Evolutionary conservation across 2,329 filamentous ascomycete genomes (phyloP), one percentile per base, ranked within the genome.

Genomic region (Dactylellina sp.): DNA sequence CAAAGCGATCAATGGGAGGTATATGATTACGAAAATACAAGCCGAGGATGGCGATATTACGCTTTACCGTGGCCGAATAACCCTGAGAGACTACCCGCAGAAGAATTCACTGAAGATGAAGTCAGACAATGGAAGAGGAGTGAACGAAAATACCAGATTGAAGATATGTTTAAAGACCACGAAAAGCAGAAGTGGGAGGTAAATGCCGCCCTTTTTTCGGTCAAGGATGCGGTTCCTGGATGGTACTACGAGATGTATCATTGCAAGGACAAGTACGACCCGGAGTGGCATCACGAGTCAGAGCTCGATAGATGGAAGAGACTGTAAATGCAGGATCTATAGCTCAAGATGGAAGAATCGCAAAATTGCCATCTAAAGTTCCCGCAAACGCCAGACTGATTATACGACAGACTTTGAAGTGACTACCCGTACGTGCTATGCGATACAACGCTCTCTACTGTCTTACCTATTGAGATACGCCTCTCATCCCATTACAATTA

Each of bases 211-310:
- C n/a, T 12, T 35, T 60, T 60, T 47, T 25, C 11, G 2, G 3
- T 39, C 9, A n/a, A 14, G 1, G 28, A 37, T 22, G 3, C 44
- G 9, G 11, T 25, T 25, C n/a, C 7, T 22, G 35, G 46, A 24
- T 60, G 56, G 56, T 16, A 49, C 11, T 60, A 60, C 16, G 24
- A 37, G 12, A 37, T 60, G 16, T 22, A 12, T 1, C 53, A 57
- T 57, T 18, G 14, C 32, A 28, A 57, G 18, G 37, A 25, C 1
- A 44, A 57, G 18, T 42, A 42, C 14, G 6, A 11, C 1, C 53
- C 35, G 7, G 11, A 44, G 11, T 57, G 32, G 32, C 4, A 7
- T 2, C 32, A 9, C 9, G 53, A 57, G n/a, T 57, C 53, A 14
- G 53, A 22, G 11, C 39, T 57, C 9, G 12, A 25, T 44, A 28